Base-by-base conservation (phyloP, 2,329 filamentous ascomycete genomes). In the Chrysoporthe austroafricana region DNA sequence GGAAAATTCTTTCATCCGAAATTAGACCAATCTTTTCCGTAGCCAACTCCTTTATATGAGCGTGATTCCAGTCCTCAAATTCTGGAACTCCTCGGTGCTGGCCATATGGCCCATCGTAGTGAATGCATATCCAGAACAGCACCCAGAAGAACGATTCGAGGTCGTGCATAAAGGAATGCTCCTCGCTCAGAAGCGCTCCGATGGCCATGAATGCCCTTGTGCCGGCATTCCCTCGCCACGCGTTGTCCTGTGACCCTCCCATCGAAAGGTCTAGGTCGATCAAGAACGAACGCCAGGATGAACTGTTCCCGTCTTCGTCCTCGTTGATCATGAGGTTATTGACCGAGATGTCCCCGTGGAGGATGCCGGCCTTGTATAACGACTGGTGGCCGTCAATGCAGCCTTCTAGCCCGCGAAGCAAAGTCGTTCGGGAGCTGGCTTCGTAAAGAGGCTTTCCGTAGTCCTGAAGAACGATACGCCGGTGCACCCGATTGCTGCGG, bases 121-220 rank as follows among this genome's bases (percentile, higher is more conserved):
- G 77, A 64, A 82, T 77, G 67, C 77, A 81, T 71, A 82, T 80
- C 81, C 77, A 84, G 69, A 84, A 81, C 0, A 83, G 71, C 1
- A 83, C 78, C 81, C 75, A 84, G 73, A 82, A 84, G 67, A 84
- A 83, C 3, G 79, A 84, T 71, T 84, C 79, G 7, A 83, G 76
- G 69, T 84, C 78, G 70, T 84, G 78, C 75, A 82, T 83, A 50
- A 81, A 66, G 1, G 76, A 81, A 72, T 84, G 78, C 48, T 78
- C 67, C 71, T 83, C 77, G 42, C 77, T 78, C 9, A 77, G 67
- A 52, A 85, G 78, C 2, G 75, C 75, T 0, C 81, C 78, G 66
- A 84, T 82, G 6, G 79, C 80, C 77, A 85, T 83, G 65, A 83
- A 84, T 1, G 77, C 79, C 71, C 76, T 76, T n/a, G 80, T 84